These are phyloP conservation scores for Mrakia hoshinonis DNA, from an alignment of 768 basidiomycete species.

Conservation along the genomic window DNA sequence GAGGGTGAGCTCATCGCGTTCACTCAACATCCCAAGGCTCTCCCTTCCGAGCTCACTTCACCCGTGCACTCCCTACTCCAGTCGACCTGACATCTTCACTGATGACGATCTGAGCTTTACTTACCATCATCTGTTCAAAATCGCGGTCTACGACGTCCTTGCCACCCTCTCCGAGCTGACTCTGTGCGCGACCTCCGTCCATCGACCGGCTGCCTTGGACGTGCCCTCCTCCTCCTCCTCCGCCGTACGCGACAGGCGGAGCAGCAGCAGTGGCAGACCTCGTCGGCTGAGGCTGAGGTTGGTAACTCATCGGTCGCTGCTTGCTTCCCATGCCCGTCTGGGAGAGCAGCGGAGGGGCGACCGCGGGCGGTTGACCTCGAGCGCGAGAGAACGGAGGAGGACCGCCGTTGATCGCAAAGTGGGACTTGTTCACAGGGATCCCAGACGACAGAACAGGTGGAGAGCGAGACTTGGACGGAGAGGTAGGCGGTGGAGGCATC, in stretches of 20 bases:
- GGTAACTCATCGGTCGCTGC: background rate
- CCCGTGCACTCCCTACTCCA: background rate
- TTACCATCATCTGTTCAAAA: slow-evolving; percentile 27
- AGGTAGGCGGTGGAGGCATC: background rate
- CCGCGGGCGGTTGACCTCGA: background rate
- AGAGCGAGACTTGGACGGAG: background rate
- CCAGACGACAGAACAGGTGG: background rate
- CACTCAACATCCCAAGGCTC: background rate
- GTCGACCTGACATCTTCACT: background rate
- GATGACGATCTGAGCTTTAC: background rate
- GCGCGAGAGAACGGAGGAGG: background rate
- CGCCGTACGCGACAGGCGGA: background rate
- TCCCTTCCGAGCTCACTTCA: background rate
- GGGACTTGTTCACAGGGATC: background rate
- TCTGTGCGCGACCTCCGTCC: background rate
- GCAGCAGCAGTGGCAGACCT: background rate
- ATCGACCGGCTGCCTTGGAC: background rate
- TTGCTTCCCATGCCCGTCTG: background rate
- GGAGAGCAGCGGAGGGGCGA: background rate
- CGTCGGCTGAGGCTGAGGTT: background rate
- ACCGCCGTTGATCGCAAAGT: background rate
- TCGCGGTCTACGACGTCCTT: slow-evolving; percentile 10
- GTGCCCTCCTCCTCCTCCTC: slow-evolving; percentile 2
- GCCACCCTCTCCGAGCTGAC: background rate
- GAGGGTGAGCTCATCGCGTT: background rate